Evolutionary conservation across 805 yeast species (phyloP), one percentile per base, ranked within the genome.

Genomic region (Cyberlindnera xylosilytica): DNA sequence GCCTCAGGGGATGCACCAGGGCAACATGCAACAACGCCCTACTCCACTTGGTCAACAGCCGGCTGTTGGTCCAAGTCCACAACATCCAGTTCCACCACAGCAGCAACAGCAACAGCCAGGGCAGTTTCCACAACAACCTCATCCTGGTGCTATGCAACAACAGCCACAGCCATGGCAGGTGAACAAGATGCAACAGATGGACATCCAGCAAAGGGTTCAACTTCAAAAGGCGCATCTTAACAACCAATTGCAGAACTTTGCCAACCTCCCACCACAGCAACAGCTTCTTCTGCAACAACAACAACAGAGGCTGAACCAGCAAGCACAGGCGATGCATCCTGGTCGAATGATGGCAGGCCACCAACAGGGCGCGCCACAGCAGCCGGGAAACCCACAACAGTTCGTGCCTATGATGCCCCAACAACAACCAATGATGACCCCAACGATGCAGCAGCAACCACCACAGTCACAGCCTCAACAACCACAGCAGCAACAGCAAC

Each of bases 151-250:
- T 36, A 17, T 26, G 36, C 23, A 9, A 17, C 44, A 27, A 6
- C 47, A 39, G 26, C 44, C 27, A 13, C 48, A 36, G 22, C 54
- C 45, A 32, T 48, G 48, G 54, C 57, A 51, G 18, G 44, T 38
- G 31, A 49, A 45, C 22, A 50, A 52, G 36, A 43, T 53, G 44
- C 60, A 54, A 35, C 52, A 47, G 29, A 15, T 44, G 36, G 58
- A 53, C 17, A 22, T 51, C 9, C 59, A 52, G 37, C 58, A 54
- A 20, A 22, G 57, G 18, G 54, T 50, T 4, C 59, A 56, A 16
- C 19, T 56, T 13, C 60, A 55, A 18, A 53, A 55, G 34, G 45
- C 49, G 2, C 57, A 54, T 29, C 17, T 56, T 19, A 47, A 45
- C 38, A 46, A 41, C 20, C 61, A 54, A 22, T 41, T 38, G 26